Evolutionary conservation across 2,329 filamentous ascomycete species (phyloP).

Genomic region (Exophiala spinifera): DNA sequence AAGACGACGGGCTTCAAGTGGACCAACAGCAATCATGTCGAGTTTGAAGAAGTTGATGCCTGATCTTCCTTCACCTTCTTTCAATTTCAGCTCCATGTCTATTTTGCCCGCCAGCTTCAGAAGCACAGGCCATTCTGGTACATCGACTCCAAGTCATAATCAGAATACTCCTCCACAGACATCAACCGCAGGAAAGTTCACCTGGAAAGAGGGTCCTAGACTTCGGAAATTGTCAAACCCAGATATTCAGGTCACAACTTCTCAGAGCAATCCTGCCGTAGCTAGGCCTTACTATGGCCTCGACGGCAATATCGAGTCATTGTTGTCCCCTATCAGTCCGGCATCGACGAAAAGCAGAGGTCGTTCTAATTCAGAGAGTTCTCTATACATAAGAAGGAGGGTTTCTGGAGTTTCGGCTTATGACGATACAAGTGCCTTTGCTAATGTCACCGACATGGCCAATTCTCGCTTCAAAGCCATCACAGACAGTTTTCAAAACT

Average conservation of each 20-base stretch:
- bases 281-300: constrained; percentile 25
- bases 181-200: constrained; percentile 6
- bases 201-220: constrained; percentile 3
- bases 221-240: background rate
- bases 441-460: constrained; percentile 76
- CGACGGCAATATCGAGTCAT: constrained; percentile 25
- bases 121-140: constrained; percentile 6
- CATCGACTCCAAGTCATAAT: background rate
- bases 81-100: constrained; percentile 18
- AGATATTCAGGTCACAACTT: background rate
- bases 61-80: constrained; percentile 16
- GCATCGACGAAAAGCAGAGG: constrained; percentile 42
- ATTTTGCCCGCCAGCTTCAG: constrained; percentile 6
- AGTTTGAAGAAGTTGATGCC: constrained; percentile 21
- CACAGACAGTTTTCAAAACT: constrained; percentile 80
- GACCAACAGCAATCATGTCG: constrained; percentile 11
- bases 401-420: constrained; percentile 77
- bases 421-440: constrained; percentile 78
- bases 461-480: constrained; percentile 89
- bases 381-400: constrained; percentile 67
- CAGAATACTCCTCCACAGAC: constrained; percentile 11
- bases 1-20: constrained; percentile 13
- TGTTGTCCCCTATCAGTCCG: constrained; percentile 32
- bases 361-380: constrained; percentile 71
- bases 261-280: background rate